Evolutionary conservation across 768 basidiomycete species (phyloP).

Genomic region (Pulveroboletus sp.): DNA sequence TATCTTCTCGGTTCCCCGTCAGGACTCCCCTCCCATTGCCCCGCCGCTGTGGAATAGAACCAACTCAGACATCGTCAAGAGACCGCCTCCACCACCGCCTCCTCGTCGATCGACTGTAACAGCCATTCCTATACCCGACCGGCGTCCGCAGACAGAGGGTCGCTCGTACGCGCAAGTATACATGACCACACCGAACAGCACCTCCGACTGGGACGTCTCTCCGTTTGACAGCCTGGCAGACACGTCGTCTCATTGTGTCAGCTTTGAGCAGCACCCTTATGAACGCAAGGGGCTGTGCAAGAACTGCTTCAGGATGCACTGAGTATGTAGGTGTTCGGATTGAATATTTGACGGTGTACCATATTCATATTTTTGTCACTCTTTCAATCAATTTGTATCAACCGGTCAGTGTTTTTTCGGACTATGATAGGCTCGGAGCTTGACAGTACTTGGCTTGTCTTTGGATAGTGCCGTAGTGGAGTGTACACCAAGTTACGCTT

Average conservation of each 20-base stretch:
- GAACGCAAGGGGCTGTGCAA: constrained; percentile 62
- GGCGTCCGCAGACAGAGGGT: constrained; percentile 21
- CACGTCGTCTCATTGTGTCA: constrained; percentile 40
- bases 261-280: constrained; percentile 65
- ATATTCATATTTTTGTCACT: too few relatives aligned
- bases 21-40: constrained; percentile 1
- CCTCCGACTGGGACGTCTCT: constrained; percentile 42
- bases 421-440: background rate
- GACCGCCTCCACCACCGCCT: constrained; percentile 64
- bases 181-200: constrained; percentile 28
- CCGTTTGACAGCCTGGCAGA: constrained; percentile 65
- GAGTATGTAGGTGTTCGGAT: background rate
- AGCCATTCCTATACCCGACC: constrained; percentile 44
- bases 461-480: too few relatives aligned
- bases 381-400: constrained; percentile 5
- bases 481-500: too few relatives aligned
- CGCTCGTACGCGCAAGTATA: constrained; percentile 18
- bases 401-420: background rate
- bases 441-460: background rate
- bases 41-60: constrained; percentile 21
- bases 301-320: constrained; percentile 58
- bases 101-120: constrained; percentile 43
- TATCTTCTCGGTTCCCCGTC: constrained; percentile 20
- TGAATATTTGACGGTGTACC: background rate
- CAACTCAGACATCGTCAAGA: constrained; percentile 27